phyloP scores from a whole-genome alignment of 257 asterid species.

The Thymus quinquecostatus region DNA sequence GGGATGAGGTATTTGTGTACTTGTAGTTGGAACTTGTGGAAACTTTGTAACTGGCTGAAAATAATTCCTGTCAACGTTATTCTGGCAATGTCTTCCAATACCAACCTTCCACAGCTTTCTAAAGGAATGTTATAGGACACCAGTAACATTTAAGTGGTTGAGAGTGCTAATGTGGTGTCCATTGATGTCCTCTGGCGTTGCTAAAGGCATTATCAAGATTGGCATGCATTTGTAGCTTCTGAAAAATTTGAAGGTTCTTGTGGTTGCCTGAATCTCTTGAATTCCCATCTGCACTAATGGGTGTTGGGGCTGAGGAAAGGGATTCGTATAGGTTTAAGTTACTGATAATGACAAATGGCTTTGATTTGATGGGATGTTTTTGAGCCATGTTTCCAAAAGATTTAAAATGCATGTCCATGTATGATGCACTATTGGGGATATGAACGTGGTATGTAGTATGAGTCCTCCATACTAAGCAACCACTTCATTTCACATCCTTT shows the following conservation, averaged over 20 bases:
- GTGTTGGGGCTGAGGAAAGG: neutral
- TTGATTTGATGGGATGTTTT: constrained; percentile 4
- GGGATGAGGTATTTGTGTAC: too few species aligned
- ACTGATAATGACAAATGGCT: neutral
- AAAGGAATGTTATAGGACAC: neutral
- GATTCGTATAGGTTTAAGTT: neutral
- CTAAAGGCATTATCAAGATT: neutral
- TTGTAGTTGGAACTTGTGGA: neutral
- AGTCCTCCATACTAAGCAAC: neutral
- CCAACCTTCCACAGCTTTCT: too few species aligned
- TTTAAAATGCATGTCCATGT: neutral
- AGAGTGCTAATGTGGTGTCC: neutral
- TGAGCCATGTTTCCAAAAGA: neutral
- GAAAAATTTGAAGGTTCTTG: neutral
- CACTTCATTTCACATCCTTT: neutral
- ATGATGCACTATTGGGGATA: neutral
- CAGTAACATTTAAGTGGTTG: neutral
- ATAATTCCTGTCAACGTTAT: neutral
- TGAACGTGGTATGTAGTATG: neutral
- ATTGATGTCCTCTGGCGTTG: neutral
- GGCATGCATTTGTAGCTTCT: neutral
- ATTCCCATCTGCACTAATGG: neutral
- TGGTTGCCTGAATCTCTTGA: constrained; percentile 4
- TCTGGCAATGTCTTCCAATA: too few species aligned
- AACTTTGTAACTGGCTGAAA: neutral